phyloP scores from a whole-genome alignment of 805 yeast species.

The Pichia membranifaciens region DNA sequence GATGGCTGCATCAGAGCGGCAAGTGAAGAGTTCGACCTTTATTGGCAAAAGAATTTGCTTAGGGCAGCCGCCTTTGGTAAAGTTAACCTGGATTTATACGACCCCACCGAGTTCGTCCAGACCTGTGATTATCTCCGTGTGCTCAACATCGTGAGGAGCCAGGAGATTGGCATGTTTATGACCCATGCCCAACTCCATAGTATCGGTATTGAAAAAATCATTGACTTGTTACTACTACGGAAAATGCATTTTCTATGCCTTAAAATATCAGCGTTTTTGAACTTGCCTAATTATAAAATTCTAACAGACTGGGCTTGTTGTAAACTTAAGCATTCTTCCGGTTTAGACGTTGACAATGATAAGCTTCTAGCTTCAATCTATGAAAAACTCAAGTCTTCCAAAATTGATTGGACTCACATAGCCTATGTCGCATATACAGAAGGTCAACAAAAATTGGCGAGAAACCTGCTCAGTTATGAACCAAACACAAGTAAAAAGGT shows the following conservation, averaged over 20 bases:
- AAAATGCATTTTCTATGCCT: slow-evolving; percentile 58
- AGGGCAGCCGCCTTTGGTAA: slow-evolving; percentile 88
- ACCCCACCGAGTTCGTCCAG: slow-evolving; percentile 57
- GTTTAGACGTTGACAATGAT: slow-evolving; percentile 50
- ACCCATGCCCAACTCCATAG: slow-evolving; percentile 49
- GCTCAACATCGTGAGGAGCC: slow-evolving; percentile 60
- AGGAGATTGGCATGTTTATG: slow-evolving; percentile 61
- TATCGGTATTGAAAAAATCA: slow-evolving; percentile 51
- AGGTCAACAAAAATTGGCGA: slow-evolving; percentile 68
- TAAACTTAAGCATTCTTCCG: slow-evolving; percentile 52
- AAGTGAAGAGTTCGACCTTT: slow-evolving; percentile 65
- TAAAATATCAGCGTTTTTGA: slow-evolving; percentile 48
- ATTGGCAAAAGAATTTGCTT: slow-evolving; percentile 74
- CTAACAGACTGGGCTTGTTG: slow-evolving; percentile 77
- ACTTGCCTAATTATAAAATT: slow-evolving; percentile 44
- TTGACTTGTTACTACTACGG: slow-evolving; percentile 53
- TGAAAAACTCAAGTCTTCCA: slow-evolving; percentile 37
- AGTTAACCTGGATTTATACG: slow-evolving; percentile 47
- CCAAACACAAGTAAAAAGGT: slow-evolving; percentile 57
- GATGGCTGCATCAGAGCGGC: slow-evolving; percentile 70
- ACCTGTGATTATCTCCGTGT: slow-evolving; percentile 58
- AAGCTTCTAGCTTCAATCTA: slow-evolving; percentile 48
- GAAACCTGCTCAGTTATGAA: slow-evolving; percentile 62
- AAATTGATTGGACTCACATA: slow-evolving; percentile 53
- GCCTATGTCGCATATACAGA: slow-evolving; percentile 69